Evolutionary conservation across 495 filamentous ascomycete genomes (phyloP).

Genomic region (Penicillium taxi): DNA sequence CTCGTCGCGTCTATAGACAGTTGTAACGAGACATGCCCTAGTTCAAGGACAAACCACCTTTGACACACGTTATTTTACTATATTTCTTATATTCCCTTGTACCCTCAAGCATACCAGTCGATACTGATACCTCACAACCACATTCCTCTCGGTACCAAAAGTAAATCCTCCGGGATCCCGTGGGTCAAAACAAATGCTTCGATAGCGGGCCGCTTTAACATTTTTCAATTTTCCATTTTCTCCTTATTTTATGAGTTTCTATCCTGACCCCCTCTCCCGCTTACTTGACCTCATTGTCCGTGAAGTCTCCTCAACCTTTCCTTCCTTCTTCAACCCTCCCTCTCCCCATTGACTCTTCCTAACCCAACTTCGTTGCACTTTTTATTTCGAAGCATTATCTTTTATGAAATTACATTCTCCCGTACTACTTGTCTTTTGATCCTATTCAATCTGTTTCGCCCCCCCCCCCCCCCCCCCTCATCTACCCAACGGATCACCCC

Average conservation of each 20-base stretch:
- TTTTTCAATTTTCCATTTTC: conserved; percentile 5
- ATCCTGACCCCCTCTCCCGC: conserved; percentile 15
- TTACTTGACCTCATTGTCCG: conserved; percentile 29
- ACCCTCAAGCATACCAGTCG: too few species aligned
- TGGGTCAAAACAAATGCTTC: conserved; percentile 34
- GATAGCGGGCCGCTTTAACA: conserved; percentile 7
- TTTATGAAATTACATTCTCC: background rate
- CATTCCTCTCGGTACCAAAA: conserved; percentile 11
- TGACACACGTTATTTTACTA: too few species aligned
- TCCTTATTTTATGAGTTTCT: conserved; percentile 12
- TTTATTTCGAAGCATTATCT: too few species aligned
- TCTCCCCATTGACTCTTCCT: background rate
- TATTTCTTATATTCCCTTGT: too few species aligned
- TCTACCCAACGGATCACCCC: too few species aligned
- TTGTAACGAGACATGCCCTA: too few species aligned
- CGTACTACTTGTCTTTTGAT: background rate
- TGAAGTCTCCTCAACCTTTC: conserved; percentile 19
- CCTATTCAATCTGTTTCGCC: background rate
- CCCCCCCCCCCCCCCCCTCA: background rate
- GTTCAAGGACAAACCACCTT: too few species aligned
- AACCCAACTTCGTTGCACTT: background rate
- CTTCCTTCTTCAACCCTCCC: conserved; percentile 10
- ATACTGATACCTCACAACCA: conserved; percentile 16
- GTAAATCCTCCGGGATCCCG: conserved; percentile 11
- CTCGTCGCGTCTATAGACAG: too few species aligned